Evolutionary conservation across 2,329 filamentous ascomycete genomes (phyloP), one percentile per base, ranked within the genome.

Genomic region (Claviceps sp.): DNA sequence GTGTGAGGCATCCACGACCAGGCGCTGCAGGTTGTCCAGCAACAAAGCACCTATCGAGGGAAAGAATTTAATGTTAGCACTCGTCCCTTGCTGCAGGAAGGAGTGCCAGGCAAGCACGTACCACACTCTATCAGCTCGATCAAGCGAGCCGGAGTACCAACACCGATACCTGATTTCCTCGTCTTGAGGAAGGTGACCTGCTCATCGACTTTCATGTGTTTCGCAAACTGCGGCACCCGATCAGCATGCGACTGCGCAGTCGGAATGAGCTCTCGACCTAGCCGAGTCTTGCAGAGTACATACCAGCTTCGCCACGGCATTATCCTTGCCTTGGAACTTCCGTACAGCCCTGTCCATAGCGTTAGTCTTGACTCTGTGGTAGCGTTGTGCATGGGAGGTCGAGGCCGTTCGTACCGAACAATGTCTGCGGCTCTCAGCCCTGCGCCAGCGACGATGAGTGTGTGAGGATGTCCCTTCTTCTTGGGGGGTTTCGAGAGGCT

Each of bases 201-300:
- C 61, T 97, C 91, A 50, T 87, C 80, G 11, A 98, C 70, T 70
- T 98, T 98, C 73, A 98, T 95, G 67, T 98, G 93, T 68, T 98
- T 98, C 37, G 93, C 91, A 67, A 98, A 98, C 64, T 80, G 50
- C n/a, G 20, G 22, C 3, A 37, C 9, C 4, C 37, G 37, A 47
- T 54, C 18, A 59, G 56, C 40, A 42, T n/a, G 8, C 5, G 11
- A 30, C 22, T 11, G 4, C 14, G 13, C 24, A 47, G 20, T 30
- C 8, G 7, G 14, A 5, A 37, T 8, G 5, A 30, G 9, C 30
- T 16, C 30, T 4, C 7, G 37, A 16, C 24, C 24, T 30, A 3
- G 3, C 16, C 24, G 9, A 5, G 3, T 24, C 18, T 16, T 47
- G 9, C 14, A 22, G 26, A 38, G 34, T 38, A 60, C 70, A 56